Conservation (phyloP, 2,329 filamentous ascomycete genomes). For the Arthrobotrys entomopaga region DNA sequence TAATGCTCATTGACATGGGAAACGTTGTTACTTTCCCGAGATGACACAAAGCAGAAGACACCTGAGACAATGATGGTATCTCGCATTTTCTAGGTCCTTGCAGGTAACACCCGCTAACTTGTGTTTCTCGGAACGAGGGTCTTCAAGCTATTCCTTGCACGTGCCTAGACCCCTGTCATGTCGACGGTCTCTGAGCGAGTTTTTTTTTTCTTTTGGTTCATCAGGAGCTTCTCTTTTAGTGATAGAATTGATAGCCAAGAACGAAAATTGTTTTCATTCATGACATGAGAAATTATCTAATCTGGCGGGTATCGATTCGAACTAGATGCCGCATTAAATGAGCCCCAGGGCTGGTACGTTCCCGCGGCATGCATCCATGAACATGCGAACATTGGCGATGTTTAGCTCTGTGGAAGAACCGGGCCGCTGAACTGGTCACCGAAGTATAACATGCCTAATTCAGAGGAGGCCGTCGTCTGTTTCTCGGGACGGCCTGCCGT, state of each 20-base stretch:
- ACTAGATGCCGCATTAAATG: conserved; percentile 26
- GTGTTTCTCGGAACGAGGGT: conserved; percentile 35
- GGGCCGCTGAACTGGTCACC: not conserved
- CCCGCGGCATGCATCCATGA: too few relatives aligned
- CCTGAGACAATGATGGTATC: conserved; percentile 12
- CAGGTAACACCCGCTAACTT: conserved; percentile 28
- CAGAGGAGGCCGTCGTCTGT: not conserved
- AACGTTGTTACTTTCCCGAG: conserved; percentile 34
- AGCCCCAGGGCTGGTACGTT: too few relatives aligned
- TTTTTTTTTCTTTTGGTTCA: conserved; percentile 18
- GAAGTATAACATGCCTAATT: conserved; percentile 2
- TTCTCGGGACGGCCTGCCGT: conserved; percentile 22
- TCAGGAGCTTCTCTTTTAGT: conserved; percentile 34
- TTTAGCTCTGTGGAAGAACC: not conserved
- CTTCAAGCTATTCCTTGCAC: conserved; percentile 1
- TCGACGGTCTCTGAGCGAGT: conserved; percentile 24
- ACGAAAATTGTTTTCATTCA: conserved; percentile 16
- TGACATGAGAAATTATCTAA: not conserved
- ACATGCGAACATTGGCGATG: conserved; percentile 28
- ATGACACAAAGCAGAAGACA: conserved; percentile 16
- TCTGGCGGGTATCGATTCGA: too few relatives aligned
- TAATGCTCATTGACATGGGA: conserved; percentile 33
- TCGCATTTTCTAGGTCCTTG: not conserved
- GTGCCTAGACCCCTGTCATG: conserved; percentile 16
- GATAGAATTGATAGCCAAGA: conserved; percentile 13